Conservation (phyloP, 306 rosid species). For the Vicia faba region DNA sequence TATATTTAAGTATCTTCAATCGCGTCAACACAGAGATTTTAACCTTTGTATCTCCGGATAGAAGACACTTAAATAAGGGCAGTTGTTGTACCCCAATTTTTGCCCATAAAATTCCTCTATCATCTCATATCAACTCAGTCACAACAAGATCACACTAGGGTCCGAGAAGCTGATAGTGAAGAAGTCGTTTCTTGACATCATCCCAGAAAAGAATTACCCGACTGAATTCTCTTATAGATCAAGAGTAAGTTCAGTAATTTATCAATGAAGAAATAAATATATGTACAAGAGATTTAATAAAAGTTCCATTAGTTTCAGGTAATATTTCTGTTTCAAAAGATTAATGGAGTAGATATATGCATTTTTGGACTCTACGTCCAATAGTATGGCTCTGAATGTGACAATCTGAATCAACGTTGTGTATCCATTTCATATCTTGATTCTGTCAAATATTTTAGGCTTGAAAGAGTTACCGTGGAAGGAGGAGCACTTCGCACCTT, state of each 20-base stretch:
- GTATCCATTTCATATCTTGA: conserved; percentile 67
- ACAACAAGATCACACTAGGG: no score
- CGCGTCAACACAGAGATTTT: no score
- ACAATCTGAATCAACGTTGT: conserved; percentile 52
- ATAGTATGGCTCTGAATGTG: conserved; percentile 68
- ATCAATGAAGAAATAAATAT: background rate
- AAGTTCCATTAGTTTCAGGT: conserved; percentile 43
- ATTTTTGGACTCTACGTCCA: conserved; percentile 62
- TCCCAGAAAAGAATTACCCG: conserved; percentile 50
- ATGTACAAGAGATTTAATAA: background rate
- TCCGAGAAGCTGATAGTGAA: conserved; percentile 56
- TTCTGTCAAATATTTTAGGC: conserved; percentile 66
- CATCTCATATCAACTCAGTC: no score
- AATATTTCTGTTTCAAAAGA: conserved; percentile 70
- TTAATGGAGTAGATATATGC: conserved; percentile 69
- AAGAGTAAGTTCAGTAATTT: conserved; percentile 48
- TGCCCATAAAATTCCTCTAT: no score
- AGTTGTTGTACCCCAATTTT: no score
- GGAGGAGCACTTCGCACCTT: conserved; percentile 71
- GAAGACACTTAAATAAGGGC: no score
- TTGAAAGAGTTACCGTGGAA: conserved; percentile 39
- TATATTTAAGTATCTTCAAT: no score
- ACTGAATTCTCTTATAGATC: conserved; percentile 56
- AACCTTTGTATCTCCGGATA: no score
- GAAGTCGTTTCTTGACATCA: conserved; percentile 51